Evolutionary conservation across 2,329 filamentous ascomycete genomes (phyloP).

Genomic region (Fusarium udum): DNA sequence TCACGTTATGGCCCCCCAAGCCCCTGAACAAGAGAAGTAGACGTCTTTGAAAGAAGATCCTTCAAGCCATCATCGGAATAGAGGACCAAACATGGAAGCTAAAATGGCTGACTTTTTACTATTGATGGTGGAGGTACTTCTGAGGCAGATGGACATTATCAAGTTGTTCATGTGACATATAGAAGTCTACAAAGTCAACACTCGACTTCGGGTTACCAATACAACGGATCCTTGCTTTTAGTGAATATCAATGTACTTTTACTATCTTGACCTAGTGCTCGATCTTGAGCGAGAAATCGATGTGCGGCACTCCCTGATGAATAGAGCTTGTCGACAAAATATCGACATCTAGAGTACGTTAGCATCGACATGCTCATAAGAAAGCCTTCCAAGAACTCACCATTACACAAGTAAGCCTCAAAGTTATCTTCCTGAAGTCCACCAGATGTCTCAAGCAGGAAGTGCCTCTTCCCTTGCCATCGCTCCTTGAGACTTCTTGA

Average conservation of each 20-base stretch:
- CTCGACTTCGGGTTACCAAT: not conserved
- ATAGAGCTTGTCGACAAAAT: constrained; percentile 97
- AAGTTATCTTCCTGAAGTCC: constrained; percentile 89
- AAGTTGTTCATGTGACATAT: not conserved
- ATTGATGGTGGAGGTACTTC: constrained; percentile 7
- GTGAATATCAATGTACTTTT: constrained; percentile 1
- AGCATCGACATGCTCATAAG: not conserved
- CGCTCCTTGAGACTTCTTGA: constrained; percentile 79
- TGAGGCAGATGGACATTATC: not conserved
- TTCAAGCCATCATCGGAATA: constrained; percentile 47
- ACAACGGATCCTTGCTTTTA: not conserved
- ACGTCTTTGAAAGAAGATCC: constrained; percentile 44
- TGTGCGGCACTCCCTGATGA: constrained; percentile 91
- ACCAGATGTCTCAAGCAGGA: constrained; percentile 91
- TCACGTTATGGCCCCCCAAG: constrained; percentile 43
- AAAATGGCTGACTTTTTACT: constrained; percentile 18
- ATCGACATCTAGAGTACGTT: constrained; percentile 78
- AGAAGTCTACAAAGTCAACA: not conserved
- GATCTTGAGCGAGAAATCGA: constrained; percentile 97
- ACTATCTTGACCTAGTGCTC: constrained; percentile 46
- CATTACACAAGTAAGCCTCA: constrained; percentile 77
- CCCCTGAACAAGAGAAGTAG: constrained; percentile 6
- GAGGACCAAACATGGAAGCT: constrained; percentile 27
- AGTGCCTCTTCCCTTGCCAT: constrained; percentile 78
- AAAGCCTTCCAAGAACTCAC: constrained; percentile 54